Base-by-base conservation (phyloP, 352 stramenopile genomes). In the Pythium chondricola region DNA sequence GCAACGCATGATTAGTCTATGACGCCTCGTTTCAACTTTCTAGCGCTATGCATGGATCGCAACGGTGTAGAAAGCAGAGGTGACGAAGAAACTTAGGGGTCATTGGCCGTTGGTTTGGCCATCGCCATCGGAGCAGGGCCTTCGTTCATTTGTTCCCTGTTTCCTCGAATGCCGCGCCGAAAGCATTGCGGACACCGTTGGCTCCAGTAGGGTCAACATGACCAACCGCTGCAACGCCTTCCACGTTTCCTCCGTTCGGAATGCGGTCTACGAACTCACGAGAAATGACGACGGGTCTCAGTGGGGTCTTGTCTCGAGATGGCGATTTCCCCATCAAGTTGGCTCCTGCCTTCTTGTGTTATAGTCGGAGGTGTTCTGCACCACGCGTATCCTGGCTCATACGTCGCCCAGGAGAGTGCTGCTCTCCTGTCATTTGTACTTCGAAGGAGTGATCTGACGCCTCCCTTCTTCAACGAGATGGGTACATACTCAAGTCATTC, bases 91-190 rank as follows among this genome's bases (percentile, higher is more conserved):
- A 8, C 36, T 24, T 18, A 6, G 18, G n/a, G 36, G 58, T 35
- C 84, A 71, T 46, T 76, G 33, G 36, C 71, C 74, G 43, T 85
- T 84, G 31, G 61, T 83, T 11, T 57, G 44, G 6, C 68, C 71
- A 33, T 85, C 74, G 16, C 65, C 65, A 43, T 84, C 71, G 7
- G 49, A 66, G 48, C 85, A 85, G 44, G 43, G 64, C 67, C 1
- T 18, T 46, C 2, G 62, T 70, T 63, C 63, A 73, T 18, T 51
- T 38, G 2, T 45, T 45, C 0, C 49, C 60, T 2, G 43, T 43
- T 0, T 26, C 18, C 13, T 41, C 26, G 29, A 74, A 81, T n/a
- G 56, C 69, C 18, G 56, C 2, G 29, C 71, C 71, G 50, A 83
- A 83, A 0, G 27, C 29, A 35, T 71, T 70, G 6, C 30, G 52